These are phyloP conservation scores for Microascus cirrosus DNA, from an alignment of 2,329 filamentous ascomycete species.

Conservation along the genomic window DNA sequence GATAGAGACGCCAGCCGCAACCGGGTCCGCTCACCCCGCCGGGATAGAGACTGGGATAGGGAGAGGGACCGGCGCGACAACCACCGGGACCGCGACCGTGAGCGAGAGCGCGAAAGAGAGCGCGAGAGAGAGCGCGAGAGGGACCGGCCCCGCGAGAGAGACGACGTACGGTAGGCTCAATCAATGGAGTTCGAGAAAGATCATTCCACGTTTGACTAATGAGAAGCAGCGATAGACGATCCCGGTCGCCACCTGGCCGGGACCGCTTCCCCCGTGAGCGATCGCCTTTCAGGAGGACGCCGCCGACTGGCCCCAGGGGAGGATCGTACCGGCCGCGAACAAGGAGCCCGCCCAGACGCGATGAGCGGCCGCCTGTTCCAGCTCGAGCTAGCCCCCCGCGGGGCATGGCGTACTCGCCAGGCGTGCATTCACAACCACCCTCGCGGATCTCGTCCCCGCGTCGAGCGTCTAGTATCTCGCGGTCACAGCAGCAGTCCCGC, in stretches of 20 bases:
- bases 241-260: constrained; percentile 40
- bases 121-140: constrained; percentile 18
- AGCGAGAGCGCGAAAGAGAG: constrained; percentile 21
- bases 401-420: constrained; percentile 37
- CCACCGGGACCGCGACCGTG: neutral
- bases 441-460: constrained; percentile 44
- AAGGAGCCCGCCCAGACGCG: constrained; percentile 37
- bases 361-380: constrained; percentile 28
- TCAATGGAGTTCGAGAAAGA: neutral
- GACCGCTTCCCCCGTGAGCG: constrained; percentile 26
- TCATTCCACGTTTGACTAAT: constrained; percentile 9
- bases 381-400: constrained; percentile 30
- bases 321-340: constrained; percentile 42
- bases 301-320: constrained; percentile 22
- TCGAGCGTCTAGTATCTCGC: constrained; percentile 30
- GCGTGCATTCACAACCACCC: constrained; percentile 35
- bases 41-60: constrained; percentile 17
- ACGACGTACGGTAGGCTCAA: constrained; percentile 15
- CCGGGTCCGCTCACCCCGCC: constrained; percentile 23
- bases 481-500: constrained; percentile 34
- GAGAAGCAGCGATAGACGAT: constrained; percentile 32
- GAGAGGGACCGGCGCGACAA: neutral
- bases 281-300: constrained; percentile 24
- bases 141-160: constrained; percentile 15
- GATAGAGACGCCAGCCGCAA: constrained; percentile 24